Conservation (phyloP, 768 basidiomycete genomes). For the Ramaria rubella region DNA sequence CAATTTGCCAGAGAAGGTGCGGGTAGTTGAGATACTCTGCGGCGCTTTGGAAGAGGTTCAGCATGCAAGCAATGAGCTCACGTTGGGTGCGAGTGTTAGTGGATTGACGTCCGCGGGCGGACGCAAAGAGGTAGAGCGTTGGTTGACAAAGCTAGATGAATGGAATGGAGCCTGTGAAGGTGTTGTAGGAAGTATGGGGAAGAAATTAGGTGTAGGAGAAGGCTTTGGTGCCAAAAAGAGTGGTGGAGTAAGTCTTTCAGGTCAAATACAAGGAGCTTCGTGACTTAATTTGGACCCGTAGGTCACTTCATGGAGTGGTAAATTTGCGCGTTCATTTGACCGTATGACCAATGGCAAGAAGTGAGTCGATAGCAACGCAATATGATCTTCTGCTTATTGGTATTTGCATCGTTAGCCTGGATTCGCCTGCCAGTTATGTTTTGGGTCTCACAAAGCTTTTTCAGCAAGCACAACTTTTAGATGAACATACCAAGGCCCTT, state of each 20-base stretch:
- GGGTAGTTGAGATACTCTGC: constrained; percentile 73
- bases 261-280: neutral
- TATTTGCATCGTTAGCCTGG: constrained; percentile 48
- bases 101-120: constrained; percentile 49
- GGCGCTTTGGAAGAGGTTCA: constrained; percentile 77
- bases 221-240: constrained; percentile 80
- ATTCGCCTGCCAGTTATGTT: constrained; percentile 83
- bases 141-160: constrained; percentile 73
- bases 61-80: constrained; percentile 60
- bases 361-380: constrained; percentile 36
- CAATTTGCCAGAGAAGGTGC: constrained; percentile 79
- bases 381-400: neutral
- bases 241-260: constrained; percentile 38
- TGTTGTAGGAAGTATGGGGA: constrained; percentile 74
- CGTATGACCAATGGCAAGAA: constrained; percentile 87
- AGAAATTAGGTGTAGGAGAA: constrained; percentile 85
- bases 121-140: constrained; percentile 70
- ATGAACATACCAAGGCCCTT: constrained; percentile 78
- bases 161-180: constrained; percentile 74
- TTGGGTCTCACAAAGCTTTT: constrained; percentile 71
- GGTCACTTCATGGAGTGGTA: constrained; percentile 64
- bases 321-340: constrained; percentile 68
- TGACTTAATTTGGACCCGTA: constrained; percentile 16
- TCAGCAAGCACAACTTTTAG: constrained; percentile 67
- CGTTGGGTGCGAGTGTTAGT: constrained; percentile 47